Conservation (phyloP, 108 stramenopile species). For the Conticribra guillardii region DNA sequence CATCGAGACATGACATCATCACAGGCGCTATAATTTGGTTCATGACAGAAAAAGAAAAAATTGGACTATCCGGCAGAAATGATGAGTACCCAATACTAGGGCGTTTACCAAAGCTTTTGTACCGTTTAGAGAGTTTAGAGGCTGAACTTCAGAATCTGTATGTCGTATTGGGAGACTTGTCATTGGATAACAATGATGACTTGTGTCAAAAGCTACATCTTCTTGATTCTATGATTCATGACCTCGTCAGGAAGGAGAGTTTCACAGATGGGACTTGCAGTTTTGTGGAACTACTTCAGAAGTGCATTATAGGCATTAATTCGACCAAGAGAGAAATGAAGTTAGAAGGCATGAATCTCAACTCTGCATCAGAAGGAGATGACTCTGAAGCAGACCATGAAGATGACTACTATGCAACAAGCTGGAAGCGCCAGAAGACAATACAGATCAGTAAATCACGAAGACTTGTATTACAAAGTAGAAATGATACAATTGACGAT, state of each 20-base stretch:
- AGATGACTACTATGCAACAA: background rate
- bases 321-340: constrained; percentile 11
- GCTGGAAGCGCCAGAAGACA: background rate
- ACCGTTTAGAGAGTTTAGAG: constrained; percentile 23
- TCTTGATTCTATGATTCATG: constrained; percentile 14
- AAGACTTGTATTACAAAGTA: constrained; percentile 12
- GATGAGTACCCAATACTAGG: constrained; percentile 26
- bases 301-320: constrained; percentile 6
- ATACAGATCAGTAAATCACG: constrained; percentile 2
- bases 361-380: constrained; percentile 10
- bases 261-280: background rate
- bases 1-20: constrained; percentile 9
- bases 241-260: background rate
- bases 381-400: constrained; percentile 10
- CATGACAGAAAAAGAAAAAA: constrained; percentile 5
- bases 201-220: constrained; percentile 6
- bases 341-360: background rate
- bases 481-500: constrained; percentile 36
- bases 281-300: constrained; percentile 14
- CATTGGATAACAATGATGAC: background rate
- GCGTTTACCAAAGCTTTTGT: constrained; percentile 33
- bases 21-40: constrained; percentile 27
- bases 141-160: constrained; percentile 26
- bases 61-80: constrained; percentile 4
- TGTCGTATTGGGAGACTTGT: constrained; percentile 13